phyloP scores from a whole-genome alignment of 176 grass and related monocot genomes.

The bread wheat (Triticum aestivum) region DNA sequence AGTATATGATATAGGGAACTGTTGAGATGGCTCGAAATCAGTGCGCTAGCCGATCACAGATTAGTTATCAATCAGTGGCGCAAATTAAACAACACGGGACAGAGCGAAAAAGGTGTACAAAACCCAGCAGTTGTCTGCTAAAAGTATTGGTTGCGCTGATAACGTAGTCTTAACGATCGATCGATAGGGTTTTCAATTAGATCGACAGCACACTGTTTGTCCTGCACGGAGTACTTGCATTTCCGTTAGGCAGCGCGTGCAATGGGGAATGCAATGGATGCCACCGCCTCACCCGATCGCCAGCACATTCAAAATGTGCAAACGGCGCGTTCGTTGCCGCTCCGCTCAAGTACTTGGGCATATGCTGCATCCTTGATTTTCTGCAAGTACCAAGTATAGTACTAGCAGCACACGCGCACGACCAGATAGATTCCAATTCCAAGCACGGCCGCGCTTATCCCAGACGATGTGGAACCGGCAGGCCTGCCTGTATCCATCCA shows the following conservation, averaged over 20 bases:
- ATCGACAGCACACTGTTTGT: neutral
- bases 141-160: neutral
- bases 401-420: too few relatives aligned
- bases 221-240: neutral
- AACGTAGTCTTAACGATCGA: constrained; percentile 23
- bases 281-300: neutral
- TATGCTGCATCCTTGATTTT: too few relatives aligned
- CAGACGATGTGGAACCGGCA: neutral
- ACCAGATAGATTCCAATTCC: too few relatives aligned
- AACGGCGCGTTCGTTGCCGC: neutral
- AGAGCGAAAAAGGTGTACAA: neutral
- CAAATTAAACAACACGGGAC: neutral
- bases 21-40: neutral
- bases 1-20: neutral
- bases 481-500: neutral
- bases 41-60: neutral
- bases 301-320: neutral
- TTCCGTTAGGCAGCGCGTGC: neutral
- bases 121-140: neutral
- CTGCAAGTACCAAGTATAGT: too few relatives aligned
- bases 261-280: neutral
- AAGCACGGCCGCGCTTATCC: neutral
- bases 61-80: neutral
- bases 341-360: too few relatives aligned
- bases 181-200: neutral